phyloP scores from a whole-genome alignment of 179 eudicot species.

The Camellia oleifera region DNA sequence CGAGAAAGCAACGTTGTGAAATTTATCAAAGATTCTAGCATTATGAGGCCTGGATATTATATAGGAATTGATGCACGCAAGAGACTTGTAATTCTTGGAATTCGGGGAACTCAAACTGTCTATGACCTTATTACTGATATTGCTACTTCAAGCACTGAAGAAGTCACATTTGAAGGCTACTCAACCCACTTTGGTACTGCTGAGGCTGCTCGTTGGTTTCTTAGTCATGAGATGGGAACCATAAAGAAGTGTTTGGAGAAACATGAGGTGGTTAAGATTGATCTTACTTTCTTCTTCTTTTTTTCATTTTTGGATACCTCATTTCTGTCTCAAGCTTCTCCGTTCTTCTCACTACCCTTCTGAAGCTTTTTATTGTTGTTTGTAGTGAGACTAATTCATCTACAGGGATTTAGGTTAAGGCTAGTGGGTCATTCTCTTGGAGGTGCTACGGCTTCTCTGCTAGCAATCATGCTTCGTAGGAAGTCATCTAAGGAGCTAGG shows the following conservation, averaged over 20 bases:
- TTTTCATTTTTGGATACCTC: background rate
- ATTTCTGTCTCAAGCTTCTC: background rate
- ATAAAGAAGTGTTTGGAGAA: constrained; percentile 66
- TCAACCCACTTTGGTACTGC: constrained; percentile 93
- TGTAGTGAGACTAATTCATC: constrained; percentile 43
- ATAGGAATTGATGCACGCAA: constrained; percentile 77
- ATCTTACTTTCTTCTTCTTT: background rate
- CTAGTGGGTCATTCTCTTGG: constrained; percentile 99
- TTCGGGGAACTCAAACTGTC: constrained; percentile 92
- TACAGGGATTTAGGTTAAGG: constrained; percentile 96
- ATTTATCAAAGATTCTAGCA: constrained; percentile 73
- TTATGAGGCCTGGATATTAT: constrained; percentile 94
- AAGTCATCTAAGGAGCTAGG: constrained; percentile 73
- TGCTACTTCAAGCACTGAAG: constrained; percentile 77
- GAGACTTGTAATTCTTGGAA: constrained; percentile 89
- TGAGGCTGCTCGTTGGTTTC: constrained; percentile 99
- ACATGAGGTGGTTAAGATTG: constrained; percentile 57
- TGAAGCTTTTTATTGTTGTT: background rate
- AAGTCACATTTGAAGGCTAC: constrained; percentile 76
- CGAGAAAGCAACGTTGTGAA: constrained; percentile 74
- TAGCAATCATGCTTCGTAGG: constrained; percentile 85
- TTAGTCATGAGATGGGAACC: constrained; percentile 74
- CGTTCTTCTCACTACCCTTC: background rate
- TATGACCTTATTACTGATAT: constrained; percentile 89
- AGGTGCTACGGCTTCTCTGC: constrained; percentile 81